A percentile compares a stretch with the other conserved stretches of the same genome.
phyloP scores from a whole-genome alignment of 768 basidiomycete genomes.

The Albatrellus ellisii region DNA sequence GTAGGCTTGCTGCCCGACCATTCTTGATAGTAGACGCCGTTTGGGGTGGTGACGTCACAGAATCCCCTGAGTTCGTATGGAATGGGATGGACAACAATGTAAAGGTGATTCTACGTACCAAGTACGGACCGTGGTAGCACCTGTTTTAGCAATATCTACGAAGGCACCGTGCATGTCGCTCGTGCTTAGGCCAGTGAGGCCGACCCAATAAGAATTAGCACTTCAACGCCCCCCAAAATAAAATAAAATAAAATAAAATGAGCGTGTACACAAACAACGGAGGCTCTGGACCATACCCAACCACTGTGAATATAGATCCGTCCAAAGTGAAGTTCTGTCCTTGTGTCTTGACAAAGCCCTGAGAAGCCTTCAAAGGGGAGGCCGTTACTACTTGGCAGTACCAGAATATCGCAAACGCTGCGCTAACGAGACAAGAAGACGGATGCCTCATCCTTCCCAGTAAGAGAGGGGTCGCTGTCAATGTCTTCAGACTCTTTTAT shows the following conservation, averaged over 20 bases:
- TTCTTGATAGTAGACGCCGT: constrained; percentile 34
- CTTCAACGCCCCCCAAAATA: neutral
- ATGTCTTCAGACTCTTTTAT: too few species aligned
- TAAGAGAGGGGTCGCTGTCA: too few species aligned
- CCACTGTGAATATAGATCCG: constrained; percentile 35
- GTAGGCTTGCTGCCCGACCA: constrained; percentile 38
- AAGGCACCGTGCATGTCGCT: constrained; percentile 39
- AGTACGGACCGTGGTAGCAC: constrained; percentile 24
- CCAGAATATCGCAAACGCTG: too few species aligned
- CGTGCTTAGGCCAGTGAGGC: constrained; percentile 43
- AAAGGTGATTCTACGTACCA: constrained; percentile 20
- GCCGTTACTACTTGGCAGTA: too few species aligned
- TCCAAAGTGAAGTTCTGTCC: constrained; percentile 41
- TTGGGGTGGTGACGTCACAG: constrained; percentile 34
- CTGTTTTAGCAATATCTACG: constrained; percentile 34
- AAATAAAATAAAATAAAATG: neutral
- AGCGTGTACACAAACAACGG: too few species aligned
- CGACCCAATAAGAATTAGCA: constrained; percentile 28
- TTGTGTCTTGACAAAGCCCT: constrained; percentile 22
- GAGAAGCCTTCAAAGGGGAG: too few species aligned
- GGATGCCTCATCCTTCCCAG: too few species aligned
- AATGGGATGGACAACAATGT: neutral
- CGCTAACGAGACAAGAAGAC: too few species aligned
- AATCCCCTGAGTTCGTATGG: constrained; percentile 42
- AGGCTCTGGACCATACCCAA: too few species aligned